Evolutionary conservation across 805 yeast species (phyloP).

Genomic region (Zygosaccharomyces rouxii): DNA sequence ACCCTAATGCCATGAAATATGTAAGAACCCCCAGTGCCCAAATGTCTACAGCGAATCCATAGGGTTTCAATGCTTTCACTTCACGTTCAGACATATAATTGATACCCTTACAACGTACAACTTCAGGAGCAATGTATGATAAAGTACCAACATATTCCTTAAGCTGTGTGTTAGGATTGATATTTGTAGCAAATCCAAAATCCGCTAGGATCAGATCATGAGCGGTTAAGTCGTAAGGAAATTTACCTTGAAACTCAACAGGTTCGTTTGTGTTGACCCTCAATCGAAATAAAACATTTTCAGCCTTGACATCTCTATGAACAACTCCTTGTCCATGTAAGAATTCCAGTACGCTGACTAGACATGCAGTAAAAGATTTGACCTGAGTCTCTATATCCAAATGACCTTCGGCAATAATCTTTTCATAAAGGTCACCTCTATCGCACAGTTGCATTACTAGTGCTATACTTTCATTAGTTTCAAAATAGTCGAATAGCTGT

Average conservation of each 20-base stretch:
- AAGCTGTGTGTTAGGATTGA: constrained; percentile 35
- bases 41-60: constrained; percentile 57
- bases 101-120: constrained; percentile 41
- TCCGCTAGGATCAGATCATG: constrained; percentile 36
- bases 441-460: constrained; percentile 63
- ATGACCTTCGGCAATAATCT: constrained; percentile 45
- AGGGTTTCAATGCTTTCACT: constrained; percentile 32
- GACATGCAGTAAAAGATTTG: constrained; percentile 44
- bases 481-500: constrained; percentile 64
- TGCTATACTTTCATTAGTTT: constrained; percentile 52
- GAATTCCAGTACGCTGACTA: constrained; percentile 53
- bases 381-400: constrained; percentile 46
- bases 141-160: constrained; percentile 61
- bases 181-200: constrained; percentile 59
- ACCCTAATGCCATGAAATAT: constrained; percentile 67
- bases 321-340: constrained; percentile 57
- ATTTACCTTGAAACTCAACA: constrained; percentile 39
- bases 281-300: constrained; percentile 52
- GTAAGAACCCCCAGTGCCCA: constrained; percentile 76
- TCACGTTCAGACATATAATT: constrained; percentile 19
- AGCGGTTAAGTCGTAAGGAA: constrained; percentile 32
- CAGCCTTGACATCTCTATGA: constrained; percentile 72
- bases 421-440: constrained; percentile 66
- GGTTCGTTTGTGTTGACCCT: constrained; percentile 24
- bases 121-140: constrained; percentile 74